Evolutionary conservation across 768 basidiomycete genomes (phyloP).

Genomic region (Phylloporus rhodoxanthus): DNA sequence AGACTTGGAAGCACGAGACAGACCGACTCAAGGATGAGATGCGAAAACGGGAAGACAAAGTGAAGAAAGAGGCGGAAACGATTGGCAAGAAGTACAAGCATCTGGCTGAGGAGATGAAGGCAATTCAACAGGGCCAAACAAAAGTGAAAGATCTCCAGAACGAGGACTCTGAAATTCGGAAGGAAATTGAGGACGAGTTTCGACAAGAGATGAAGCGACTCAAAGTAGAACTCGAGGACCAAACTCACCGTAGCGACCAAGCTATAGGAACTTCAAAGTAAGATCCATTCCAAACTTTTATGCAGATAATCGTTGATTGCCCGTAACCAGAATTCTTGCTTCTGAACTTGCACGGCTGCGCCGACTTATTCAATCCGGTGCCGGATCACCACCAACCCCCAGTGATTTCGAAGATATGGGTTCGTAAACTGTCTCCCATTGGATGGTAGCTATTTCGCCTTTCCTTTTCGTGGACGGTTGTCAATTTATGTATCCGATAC

Average conservation of each 20-base stretch:
- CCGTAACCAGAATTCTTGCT: constrained; percentile 43
- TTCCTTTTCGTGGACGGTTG: constrained; percentile 19
- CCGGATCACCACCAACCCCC: constrained; percentile 26
- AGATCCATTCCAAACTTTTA: constrained; percentile 17
- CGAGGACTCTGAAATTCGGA: constrained; percentile 43
- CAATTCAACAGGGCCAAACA: constrained; percentile 40
- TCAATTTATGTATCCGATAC: constrained; percentile 31
- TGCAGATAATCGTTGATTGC: neutral
- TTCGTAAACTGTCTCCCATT: constrained; percentile 8
- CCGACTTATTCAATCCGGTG: constrained; percentile 63
- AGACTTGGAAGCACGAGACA: constrained; percentile 69
- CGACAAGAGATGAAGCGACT: constrained; percentile 49
- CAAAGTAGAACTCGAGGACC: constrained; percentile 48
- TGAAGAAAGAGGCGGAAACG: constrained; percentile 60
- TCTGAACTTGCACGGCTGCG: constrained; percentile 63
- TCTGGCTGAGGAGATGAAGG: constrained; percentile 58
- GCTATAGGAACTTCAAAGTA: constrained; percentile 60
- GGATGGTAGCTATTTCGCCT: constrained; percentile 2
- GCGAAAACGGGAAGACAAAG: constrained; percentile 64
- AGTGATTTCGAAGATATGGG: constrained; percentile 8
- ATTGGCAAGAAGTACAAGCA: constrained; percentile 64
- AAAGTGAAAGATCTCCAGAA: constrained; percentile 46
- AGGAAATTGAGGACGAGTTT: constrained; percentile 60
- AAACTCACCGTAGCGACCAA: constrained; percentile 48
- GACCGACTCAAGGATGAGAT: constrained; percentile 71